Evolutionary conservation across 768 basidiomycete genomes (phyloP), one percentile per base, ranked within the genome.

Genomic region (Boletus reticulatus): DNA sequence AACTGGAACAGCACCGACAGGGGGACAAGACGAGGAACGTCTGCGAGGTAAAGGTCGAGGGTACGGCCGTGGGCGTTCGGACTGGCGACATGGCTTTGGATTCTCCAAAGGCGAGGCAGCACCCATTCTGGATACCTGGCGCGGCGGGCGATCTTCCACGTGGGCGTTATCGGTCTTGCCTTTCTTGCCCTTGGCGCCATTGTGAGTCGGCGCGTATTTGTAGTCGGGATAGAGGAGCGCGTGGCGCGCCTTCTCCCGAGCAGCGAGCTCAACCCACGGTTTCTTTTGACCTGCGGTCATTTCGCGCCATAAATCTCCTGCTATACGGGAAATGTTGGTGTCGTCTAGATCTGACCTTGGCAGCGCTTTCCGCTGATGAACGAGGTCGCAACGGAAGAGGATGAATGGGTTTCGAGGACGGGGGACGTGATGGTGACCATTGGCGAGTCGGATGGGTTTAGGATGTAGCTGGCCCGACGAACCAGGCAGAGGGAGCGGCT

Each of bases 331-430:
- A 50, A 90, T 80, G 61, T 88, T 86, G 55, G 83, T 80, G 65
- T 89, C 86, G 61, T 89, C 81, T 16, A 76, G 76, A 67, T 88
- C 84, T 4, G 83, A 79, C 41, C 74, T 70, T 11, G 74, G 66
- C 0, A 85, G 82, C 45, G 81, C 75, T 57, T 82, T 78, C 50
- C 83, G 78, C 58, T 87, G 82, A 48, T 82, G 78, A 16, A 87
- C 83, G 50, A 88, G 84, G 65, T 89, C 83, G 65, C 83, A 87
- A 41, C 89, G 80, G 67, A 89, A 92, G 58, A 91, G 79, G 60
- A 92, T 89, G 72, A 92, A 92, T 0, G 88, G 84, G 68, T 91
- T 91, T 16, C 84, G 76, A 0, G 88, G 88, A 27, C 89, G 82
- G 17, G 85, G 84, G 38, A 89, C 80, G 64, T 89, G 88, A 6